Conservation (phyloP, 169 alveolate species). For the Babesia ovis region DNA sequence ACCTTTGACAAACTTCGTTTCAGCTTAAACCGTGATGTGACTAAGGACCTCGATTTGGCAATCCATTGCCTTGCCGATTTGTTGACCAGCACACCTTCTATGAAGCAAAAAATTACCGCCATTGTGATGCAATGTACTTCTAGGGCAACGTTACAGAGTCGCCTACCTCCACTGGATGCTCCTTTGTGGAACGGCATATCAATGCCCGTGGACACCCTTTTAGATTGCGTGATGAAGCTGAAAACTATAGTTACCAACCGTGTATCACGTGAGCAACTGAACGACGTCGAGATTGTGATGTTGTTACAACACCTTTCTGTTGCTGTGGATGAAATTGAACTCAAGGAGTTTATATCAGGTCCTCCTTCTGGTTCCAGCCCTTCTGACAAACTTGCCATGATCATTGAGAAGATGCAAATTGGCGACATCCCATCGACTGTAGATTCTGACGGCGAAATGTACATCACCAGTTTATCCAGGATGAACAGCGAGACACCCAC, state of each 20-base stretch:
- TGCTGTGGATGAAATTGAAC: slow-evolving; percentile 15
- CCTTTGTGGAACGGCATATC: slow-evolving; percentile 54
- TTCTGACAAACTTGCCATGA: neutral
- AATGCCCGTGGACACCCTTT: slow-evolving; percentile 25
- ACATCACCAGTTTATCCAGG: slow-evolving; percentile 12
- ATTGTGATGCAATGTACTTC: slow-evolving; percentile 31
- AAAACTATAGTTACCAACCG: neutral
- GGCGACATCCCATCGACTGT: slow-evolving; percentile 5
- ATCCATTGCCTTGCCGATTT: slow-evolving; percentile 46
- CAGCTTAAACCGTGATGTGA: slow-evolving; percentile 26
- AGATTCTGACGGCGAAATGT: neutral
- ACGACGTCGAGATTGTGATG: slow-evolving; percentile 34
- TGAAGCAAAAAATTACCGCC: slow-evolving; percentile 18
- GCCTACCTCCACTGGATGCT: slow-evolving; percentile 59
- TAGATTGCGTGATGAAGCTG: slow-evolving; percentile 19
- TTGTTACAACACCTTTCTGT: slow-evolving; percentile 25
- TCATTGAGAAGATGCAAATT: slow-evolving; percentile 23
- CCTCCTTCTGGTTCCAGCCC: neutral
- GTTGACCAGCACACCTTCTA: slow-evolving; percentile 20
- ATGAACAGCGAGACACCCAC: neutral
- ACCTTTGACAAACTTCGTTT: slow-evolving; percentile 36
- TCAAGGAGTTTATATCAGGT: neutral
- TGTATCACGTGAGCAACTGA: slow-evolving; percentile 4
- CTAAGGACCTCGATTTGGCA: slow-evolving; percentile 55
- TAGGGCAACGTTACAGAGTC: slow-evolving; percentile 14